phyloP scores from a whole-genome alignment of 192 early-diverging fungal species.

The Coemansia aciculifera region DNA sequence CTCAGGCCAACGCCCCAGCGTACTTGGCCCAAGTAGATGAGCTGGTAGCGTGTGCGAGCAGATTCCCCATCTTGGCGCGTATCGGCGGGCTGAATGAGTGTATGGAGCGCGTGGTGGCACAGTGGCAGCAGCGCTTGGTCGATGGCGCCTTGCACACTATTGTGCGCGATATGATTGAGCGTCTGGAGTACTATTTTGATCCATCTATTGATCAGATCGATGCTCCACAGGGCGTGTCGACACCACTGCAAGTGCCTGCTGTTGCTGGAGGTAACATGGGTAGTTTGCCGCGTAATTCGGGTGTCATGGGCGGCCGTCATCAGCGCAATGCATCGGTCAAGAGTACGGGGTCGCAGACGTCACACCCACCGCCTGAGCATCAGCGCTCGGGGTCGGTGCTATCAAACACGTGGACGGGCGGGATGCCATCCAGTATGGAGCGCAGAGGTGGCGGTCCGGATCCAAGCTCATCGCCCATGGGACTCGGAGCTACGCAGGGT shows the following conservation, averaged over 20 bases:
- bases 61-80: conserved; percentile 38
- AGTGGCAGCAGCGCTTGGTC: conserved; percentile 43
- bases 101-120: conserved; percentile 23
- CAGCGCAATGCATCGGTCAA: conserved; percentile 33
- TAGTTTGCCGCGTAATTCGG: conserved; percentile 15
- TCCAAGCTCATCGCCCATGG: neutral
- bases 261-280: neutral
- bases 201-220: conserved; percentile 24
- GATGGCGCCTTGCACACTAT: conserved; percentile 34
- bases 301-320: conserved; percentile 29
- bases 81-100: conserved; percentile 44
- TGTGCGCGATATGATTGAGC: conserved; percentile 47
- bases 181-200: conserved; percentile 52
- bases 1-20: conserved; percentile 5
- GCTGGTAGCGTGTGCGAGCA: conserved; percentile 17
- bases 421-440: neutral
- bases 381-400: conserved; percentile 30
- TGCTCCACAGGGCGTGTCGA: neutral
- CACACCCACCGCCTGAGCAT: conserved; percentile 17
- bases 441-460: neutral
- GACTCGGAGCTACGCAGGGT: conserved; percentile 1
- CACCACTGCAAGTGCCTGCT: neutral
- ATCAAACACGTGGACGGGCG: conserved; percentile 27
- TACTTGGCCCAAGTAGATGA: conserved; percentile 39
- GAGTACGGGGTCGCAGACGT: conserved; percentile 36